Evolutionary conservation across 2,329 filamentous ascomycete species (phyloP).

Genomic region (Monilinia laxa): DNA sequence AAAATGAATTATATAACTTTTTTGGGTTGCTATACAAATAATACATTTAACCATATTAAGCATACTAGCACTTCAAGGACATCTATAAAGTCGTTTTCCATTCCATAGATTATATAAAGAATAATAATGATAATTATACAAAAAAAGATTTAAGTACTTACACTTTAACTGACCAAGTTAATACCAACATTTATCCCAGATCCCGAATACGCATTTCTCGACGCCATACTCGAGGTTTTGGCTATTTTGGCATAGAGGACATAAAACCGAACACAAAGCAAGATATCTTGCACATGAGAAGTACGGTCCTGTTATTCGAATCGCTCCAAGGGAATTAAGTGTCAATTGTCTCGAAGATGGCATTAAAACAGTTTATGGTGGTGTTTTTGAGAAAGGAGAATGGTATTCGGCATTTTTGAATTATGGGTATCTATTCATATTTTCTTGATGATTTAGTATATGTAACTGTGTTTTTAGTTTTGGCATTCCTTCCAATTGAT

Average conservation of each 20-base stretch:
- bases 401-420: conserved; percentile 7
- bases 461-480: too few relatives aligned
- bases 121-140: too few relatives aligned
- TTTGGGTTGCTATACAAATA: too few relatives aligned
- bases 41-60: too few relatives aligned
- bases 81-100: too few relatives aligned
- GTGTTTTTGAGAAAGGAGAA: conserved; percentile 2
- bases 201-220: conserved; percentile 9
- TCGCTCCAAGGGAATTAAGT: not conserved
- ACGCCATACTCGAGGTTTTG: not conserved
- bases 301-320: not conserved
- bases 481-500: not conserved
- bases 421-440: not conserved
- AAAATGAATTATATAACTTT: too few relatives aligned
- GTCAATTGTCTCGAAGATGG: conserved; percentile 9
- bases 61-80: too few relatives aligned
- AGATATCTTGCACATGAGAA: not conserved
- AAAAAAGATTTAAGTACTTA: too few relatives aligned
- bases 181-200: too few relatives aligned
- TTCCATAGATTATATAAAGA: too few relatives aligned
- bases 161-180: too few relatives aligned
- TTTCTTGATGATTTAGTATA: not conserved
- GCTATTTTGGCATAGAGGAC: not conserved
- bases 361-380: not conserved
- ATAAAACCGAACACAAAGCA: not conserved